Evolutionary conservation across 1,284 basidiomycete genomes (phyloP).

Genomic region (Dichomitus squalens): DNA sequence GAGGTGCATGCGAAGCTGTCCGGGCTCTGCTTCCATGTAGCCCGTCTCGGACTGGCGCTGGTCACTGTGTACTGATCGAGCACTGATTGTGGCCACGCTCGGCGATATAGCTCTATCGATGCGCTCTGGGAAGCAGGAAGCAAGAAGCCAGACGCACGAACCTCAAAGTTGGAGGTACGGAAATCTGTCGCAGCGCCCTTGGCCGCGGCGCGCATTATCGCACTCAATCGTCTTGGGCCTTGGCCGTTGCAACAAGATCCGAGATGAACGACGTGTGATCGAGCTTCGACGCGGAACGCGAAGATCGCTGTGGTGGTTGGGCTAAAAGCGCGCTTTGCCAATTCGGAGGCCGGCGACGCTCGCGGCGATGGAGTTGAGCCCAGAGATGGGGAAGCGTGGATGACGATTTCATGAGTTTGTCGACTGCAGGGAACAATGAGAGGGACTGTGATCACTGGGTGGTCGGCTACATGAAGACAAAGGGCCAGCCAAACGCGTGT

Average conservation of each 20-base stretch:
- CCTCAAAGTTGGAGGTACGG: slow-evolving; percentile 6
- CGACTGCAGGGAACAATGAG: neutral
- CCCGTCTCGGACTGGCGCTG: neutral
- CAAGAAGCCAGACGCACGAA: slow-evolving; percentile 7
- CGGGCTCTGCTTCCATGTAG: slow-evolving; percentile 13
- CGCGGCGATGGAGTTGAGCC: neutral
- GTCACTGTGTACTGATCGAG: slow-evolving; percentile 7
- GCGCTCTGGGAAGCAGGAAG: slow-evolving; percentile 2
- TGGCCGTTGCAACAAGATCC: slow-evolving; percentile 19
- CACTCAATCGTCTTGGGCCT: slow-evolving; percentile 11
- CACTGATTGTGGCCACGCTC: slow-evolving; percentile 15
- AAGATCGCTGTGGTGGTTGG: slow-evolving; percentile 10
- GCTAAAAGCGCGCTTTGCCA: slow-evolving; percentile 11
- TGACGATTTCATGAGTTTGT: too few relatives aligned
- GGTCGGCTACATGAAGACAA: slow-evolving; percentile 7
- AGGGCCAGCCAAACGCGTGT: slow-evolving; percentile 8
- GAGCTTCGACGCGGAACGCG: slow-evolving; percentile 8
- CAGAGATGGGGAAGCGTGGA: neutral
- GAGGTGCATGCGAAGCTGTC: slow-evolving; percentile 2
- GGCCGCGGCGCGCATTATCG: slow-evolving; percentile 12
- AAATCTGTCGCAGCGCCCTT: neutral
- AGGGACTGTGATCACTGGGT: neutral
- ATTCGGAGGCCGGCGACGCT: slow-evolving; percentile 1
- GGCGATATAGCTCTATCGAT: slow-evolving; percentile 22
- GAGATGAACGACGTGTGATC: slow-evolving; percentile 23